phyloP scores from a whole-genome alignment of 768 basidiomycete species.

The Podaxis mareebaensis region DNA sequence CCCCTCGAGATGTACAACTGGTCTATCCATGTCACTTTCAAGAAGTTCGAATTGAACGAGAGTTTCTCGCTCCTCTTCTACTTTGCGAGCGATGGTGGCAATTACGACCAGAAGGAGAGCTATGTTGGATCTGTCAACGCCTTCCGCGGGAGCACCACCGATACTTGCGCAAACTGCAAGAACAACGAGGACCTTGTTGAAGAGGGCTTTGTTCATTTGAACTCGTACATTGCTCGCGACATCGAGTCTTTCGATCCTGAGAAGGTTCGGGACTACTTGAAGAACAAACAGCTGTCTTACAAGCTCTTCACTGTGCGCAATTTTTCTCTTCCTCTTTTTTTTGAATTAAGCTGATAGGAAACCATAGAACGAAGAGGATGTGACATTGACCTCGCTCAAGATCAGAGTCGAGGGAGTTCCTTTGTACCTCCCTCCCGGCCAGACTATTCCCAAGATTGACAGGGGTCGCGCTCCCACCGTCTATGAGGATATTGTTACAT shows the following conservation, averaged over 20 bases:
- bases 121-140: constrained; percentile 20
- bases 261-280: background rate
- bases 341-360: background rate
- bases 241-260: constrained; percentile 25
- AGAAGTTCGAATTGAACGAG: constrained; percentile 43
- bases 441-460: background rate
- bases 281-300: constrained; percentile 1
- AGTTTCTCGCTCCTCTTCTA: constrained; percentile 49
- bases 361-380: background rate
- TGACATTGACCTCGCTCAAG: background rate
- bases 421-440: background rate
- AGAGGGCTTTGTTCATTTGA: constrained; percentile 44
- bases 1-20: constrained; percentile 34
- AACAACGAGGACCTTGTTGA: constrained; percentile 25
- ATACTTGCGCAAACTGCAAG: constrained; percentile 44
- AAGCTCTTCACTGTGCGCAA: background rate
- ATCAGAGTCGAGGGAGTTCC: background rate
- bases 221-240: constrained; percentile 27
- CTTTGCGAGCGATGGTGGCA: constrained; percentile 41
- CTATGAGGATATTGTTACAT: background rate
- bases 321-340: background rate
- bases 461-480: background rate
- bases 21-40: constrained; percentile 41
- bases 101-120: constrained; percentile 32
- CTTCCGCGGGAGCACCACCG: constrained; percentile 32